These are phyloP conservation scores for Cladophialophora exuberans DNA, from an alignment of 2,329 filamentous ascomycete genomes.

Conservation along the genomic window DNA sequence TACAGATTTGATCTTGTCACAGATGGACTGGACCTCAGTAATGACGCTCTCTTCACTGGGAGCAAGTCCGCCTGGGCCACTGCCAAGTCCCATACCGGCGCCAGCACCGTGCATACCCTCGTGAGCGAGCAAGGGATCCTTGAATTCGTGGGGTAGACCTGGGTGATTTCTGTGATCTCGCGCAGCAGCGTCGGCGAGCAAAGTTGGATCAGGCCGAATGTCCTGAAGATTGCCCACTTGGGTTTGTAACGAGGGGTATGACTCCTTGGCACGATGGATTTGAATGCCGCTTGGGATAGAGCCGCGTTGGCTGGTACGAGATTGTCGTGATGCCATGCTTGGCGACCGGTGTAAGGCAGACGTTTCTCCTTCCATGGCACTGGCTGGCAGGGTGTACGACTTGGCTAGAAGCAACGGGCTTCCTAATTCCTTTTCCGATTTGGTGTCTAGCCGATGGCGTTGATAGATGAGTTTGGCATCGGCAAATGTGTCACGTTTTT, in stretches of 20 bases:
- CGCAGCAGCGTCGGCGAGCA: constrained; percentile 53
- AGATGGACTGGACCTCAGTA: constrained; percentile 81
- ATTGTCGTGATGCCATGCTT: constrained; percentile 33
- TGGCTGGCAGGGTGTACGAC: constrained; percentile 32
- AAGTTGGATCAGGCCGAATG: constrained; percentile 18
- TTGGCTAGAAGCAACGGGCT: constrained; percentile 41
- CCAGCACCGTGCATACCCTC: constrained; percentile 62
- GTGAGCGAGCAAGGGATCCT: constrained; percentile 54
- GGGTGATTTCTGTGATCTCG: constrained; percentile 56
- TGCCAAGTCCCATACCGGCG: constrained; percentile 63
- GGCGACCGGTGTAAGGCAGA: constrained; percentile 29
- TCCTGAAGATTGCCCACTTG: constrained; percentile 23
- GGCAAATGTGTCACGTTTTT: constrained; percentile 91
- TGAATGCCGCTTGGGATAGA: constrained; percentile 14
- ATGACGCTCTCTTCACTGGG: constrained; percentile 79
- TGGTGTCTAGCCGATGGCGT: constrained; percentile 69
- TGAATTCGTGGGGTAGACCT: constrained; percentile 58
- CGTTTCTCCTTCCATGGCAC: constrained; percentile 24
- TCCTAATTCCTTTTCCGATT: constrained; percentile 40
- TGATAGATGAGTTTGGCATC: constrained; percentile 98
- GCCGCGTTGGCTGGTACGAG: constrained; percentile 30
- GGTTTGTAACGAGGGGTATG: constrained; percentile 29
- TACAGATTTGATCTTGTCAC: constrained; percentile 87
- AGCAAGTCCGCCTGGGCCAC: constrained; percentile 65
- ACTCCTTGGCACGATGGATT: constrained; percentile 21